Evolutionary conservation across 371 early-diverging fungal genomes (phyloP).

Genomic region (Coemansia sp.): DNA sequence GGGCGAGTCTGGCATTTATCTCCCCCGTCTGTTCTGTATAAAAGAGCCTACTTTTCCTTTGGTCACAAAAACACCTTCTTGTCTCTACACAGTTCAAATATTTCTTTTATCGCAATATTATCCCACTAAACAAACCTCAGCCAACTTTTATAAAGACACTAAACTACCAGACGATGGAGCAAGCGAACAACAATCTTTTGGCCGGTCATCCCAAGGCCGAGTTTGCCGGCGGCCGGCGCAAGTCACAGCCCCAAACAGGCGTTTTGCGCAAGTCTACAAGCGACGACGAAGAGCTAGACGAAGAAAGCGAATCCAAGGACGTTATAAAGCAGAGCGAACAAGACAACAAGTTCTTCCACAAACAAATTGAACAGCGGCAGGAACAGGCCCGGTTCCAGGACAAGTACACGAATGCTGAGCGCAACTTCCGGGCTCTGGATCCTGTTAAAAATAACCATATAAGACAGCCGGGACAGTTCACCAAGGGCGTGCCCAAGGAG

Average conservation of each 20-base stretch:
- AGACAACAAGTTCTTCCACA: slow-evolving; percentile 17
- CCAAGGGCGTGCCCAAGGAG: slow-evolving; percentile 28
- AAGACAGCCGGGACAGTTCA: slow-evolving; percentile 34
- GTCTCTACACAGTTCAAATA: too few relatives aligned
- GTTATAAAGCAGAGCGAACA: slow-evolving; percentile 24
- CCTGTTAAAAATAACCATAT: slow-evolving; percentile 13
- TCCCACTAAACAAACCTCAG: neutral
- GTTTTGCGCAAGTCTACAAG: slow-evolving; percentile 4
- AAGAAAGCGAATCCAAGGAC: slow-evolving; percentile 19
- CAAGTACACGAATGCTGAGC: slow-evolving; percentile 17
- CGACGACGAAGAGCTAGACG: slow-evolving; percentile 5
- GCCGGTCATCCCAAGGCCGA: neutral
- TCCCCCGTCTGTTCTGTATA: too few relatives aligned
- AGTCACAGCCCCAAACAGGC: slow-evolving; percentile 8
- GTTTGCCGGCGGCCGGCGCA: slow-evolving; percentile 34
- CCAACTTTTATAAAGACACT: neutral
- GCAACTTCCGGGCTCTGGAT: slow-evolving; percentile 5
- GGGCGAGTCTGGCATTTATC: too few relatives aligned
- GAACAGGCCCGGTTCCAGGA: neutral
- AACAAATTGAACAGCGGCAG: slow-evolving; percentile 19
- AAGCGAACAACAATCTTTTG: neutral
- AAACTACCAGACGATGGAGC: neutral
- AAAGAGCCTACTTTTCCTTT: too few relatives aligned
- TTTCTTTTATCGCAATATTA: neutral
- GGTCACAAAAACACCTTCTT: too few relatives aligned